Evolutionary conservation across 192 early-diverging fungal genomes (phyloP).

Genomic region (Backusella luteola): DNA sequence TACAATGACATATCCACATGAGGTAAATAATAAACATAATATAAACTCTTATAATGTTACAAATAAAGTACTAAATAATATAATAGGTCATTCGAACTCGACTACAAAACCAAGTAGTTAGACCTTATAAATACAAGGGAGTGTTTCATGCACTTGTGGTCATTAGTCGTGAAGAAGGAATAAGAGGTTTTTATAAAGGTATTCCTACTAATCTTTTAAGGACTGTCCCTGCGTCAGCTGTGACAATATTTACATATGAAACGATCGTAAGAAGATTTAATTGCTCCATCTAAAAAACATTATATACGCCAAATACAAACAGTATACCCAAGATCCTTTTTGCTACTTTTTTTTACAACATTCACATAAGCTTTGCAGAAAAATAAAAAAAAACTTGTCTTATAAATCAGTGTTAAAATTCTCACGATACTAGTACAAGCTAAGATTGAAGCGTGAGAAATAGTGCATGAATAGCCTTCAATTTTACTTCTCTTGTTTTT

Average conservation of each 20-base stretch:
- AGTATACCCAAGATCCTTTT: background rate
- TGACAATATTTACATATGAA: conserved; percentile 90
- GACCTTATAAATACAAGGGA: conserved; percentile 79
- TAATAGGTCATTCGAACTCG: conserved; percentile 80
- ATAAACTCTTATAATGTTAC: background rate
- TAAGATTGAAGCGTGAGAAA: background rate
- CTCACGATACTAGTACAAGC: background rate
- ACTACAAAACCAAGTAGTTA: conserved; percentile 81
- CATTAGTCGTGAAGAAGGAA: conserved; percentile 78
- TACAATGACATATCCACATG: conserved; percentile 92
- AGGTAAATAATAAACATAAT: conserved; percentile 46
- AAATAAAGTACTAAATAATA: background rate
- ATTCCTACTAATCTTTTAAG: conserved; percentile 83
- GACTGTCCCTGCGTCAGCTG: conserved; percentile 84
- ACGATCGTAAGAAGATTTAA: conserved; percentile 63
- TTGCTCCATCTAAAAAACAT: background rate
- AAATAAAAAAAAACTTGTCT: background rate
- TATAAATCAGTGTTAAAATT: background rate
- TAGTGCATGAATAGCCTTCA: background rate
- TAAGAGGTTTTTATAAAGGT: conserved; percentile 83
- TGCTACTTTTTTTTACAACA: background rate
- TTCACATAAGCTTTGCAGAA: background rate
- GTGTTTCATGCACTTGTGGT: conserved; percentile 73
- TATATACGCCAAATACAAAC: background rate
- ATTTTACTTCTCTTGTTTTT: background rate